These are phyloP conservation scores for Stagonosporopsis vannaccii DNA, from an alignment of 2,329 filamentous ascomycete species.

Conservation along the genomic window DNA sequence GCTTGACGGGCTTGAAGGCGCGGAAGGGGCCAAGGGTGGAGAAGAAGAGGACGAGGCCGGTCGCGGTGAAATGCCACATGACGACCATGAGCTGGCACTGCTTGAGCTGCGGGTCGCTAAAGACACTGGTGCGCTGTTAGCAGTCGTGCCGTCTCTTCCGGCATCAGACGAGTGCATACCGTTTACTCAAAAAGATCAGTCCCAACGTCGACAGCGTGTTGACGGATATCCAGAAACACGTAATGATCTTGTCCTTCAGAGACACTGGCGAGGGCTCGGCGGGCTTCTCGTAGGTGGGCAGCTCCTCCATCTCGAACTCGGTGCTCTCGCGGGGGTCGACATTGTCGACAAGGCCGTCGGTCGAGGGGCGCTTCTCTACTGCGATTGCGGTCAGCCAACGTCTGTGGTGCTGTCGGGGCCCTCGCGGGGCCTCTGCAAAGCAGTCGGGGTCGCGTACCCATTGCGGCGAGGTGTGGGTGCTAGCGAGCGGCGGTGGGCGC, in stretches of 20 bases:
- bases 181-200: conserved; percentile 56
- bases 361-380: conserved; percentile 50
- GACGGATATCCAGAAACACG: conserved; percentile 51
- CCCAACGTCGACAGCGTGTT: conserved; percentile 55
- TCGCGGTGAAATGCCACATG: conserved; percentile 58
- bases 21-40: conserved; percentile 53
- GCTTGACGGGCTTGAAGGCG: conserved; percentile 54
- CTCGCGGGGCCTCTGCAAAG: background rate
- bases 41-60: conserved; percentile 53
- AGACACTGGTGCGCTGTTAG: conserved; percentile 49
- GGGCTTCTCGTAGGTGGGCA: conserved; percentile 46
- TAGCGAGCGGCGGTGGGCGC: conserved; percentile 28
- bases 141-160: background rate
- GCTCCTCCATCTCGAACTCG: conserved; percentile 41
- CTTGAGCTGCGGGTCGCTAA: conserved; percentile 54
- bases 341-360: conserved; percentile 49
- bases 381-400: conserved; percentile 24
- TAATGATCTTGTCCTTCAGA: conserved; percentile 49
- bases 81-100: conserved; percentile 56
- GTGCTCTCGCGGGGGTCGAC: conserved; percentile 43
- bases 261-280: conserved; percentile 35
- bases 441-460: conserved; percentile 35
- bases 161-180: conserved; percentile 36
- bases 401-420: background rate
- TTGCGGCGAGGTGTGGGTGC: conserved; percentile 26